phyloP scores from a whole-genome alignment of 768 basidiomycete species.

The Tephrocybe rancida region DNA sequence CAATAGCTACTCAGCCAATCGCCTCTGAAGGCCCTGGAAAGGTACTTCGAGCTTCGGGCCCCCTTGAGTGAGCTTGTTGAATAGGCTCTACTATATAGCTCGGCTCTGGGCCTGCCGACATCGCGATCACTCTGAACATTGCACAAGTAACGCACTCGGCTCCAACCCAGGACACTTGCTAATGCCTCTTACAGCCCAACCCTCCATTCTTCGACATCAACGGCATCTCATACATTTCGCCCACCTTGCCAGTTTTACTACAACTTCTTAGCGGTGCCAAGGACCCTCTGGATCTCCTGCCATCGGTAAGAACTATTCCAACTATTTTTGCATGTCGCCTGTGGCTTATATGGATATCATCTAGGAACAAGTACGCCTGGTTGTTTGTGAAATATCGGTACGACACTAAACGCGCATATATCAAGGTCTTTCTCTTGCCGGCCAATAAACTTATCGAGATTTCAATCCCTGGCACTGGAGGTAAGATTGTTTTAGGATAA shows the following conservation, averaged over 20 bases:
- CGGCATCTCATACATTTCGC: slow-evolving; percentile 31
- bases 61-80: neutral
- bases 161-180: slow-evolving; percentile 8
- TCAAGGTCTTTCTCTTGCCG: slow-evolving; percentile 32
- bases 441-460: slow-evolving; percentile 49
- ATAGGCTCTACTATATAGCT: slow-evolving; percentile 4
- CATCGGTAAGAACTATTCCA: slow-evolving; percentile 40
- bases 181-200: slow-evolving; percentile 15
- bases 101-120: slow-evolving; percentile 21
- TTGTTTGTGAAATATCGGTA: neutral
- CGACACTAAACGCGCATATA: neutral
- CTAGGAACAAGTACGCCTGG: neutral
- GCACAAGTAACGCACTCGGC: slow-evolving; percentile 22
- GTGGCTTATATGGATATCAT: neutral
- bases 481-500: neutral
- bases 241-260: slow-evolving; percentile 53
- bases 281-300: slow-evolving; percentile 34
- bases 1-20: slow-evolving; percentile 10
- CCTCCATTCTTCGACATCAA: slow-evolving; percentile 30
- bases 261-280: slow-evolving; percentile 58
- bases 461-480: slow-evolving; percentile 34
- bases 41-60: slow-evolving; percentile 5
- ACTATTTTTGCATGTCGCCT: slow-evolving; percentile 12
- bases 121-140: slow-evolving; percentile 23
- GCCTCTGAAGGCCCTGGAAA: slow-evolving; percentile 18